Base-by-base conservation (phyloP, 2,329 filamentous ascomycete genomes). In the Talaromyces pinophilus region DNA sequence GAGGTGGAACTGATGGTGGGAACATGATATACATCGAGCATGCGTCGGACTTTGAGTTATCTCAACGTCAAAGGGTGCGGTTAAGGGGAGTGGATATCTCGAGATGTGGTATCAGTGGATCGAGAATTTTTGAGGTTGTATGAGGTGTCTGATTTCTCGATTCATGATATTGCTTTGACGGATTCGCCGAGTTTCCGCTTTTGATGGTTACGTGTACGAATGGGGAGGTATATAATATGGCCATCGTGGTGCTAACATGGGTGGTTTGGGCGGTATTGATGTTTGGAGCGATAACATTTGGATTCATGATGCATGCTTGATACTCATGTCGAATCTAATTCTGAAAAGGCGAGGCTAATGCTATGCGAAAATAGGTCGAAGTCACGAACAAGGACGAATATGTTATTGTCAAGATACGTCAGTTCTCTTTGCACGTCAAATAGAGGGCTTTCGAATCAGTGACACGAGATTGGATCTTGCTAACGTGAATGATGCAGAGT, bases 341-440 rank as follows among this genome's bases (percentile, higher is more conserved):
- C 1, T 10, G 15, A 42, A 7, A 6, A 3, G 15, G 13, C 15
- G 15, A 42, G 40, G 40, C 44, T 22, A 22, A 48, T 22, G 44
- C 44, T 48, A 22, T 13, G 2, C 44, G n/a, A 22, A 48, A 48
- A 22, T 48, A 48, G 19, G 19, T 48, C 44, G 83, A 84, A 77
- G 85, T 88, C 5, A 86, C 86, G 28, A 88, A 88, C 80, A 87
- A 86, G 74, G 85, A 88, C 71, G 86, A 88, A 72, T 87, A 85
- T 71, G 84, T 87, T 0, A 86, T 84, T 1, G 83, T 86, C 67
- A 87, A 85, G 74, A 74, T 75, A 70, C 71, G 71, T 63, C 22
- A 17, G 15, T 8, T 11, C 40, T 8, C 3, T n/a, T 17, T n/a
- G 25, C 10, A 3, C 10, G 19, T 54, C 11, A 30, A 48, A 28